Conservation (phyloP, 352 stramenopile species). For the Globisporangium acanthophoron region DNA sequence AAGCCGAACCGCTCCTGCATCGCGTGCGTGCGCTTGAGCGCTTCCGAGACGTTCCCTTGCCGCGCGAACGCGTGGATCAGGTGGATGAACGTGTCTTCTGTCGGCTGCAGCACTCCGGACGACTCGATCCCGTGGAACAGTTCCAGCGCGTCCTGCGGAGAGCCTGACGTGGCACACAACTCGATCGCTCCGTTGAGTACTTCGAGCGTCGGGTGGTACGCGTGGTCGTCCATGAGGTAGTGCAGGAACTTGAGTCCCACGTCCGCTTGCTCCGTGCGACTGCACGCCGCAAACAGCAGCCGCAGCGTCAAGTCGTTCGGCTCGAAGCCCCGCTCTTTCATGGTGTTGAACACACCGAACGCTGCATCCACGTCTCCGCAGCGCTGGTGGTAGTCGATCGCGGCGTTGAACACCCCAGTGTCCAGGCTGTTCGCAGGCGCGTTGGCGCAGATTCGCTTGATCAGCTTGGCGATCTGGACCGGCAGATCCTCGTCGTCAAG, state of each 20-base stretch:
- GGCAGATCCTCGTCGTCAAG: slow-evolving; percentile 22
- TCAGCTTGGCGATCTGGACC: slow-evolving; percentile 17
- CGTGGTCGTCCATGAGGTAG: slow-evolving; percentile 38
- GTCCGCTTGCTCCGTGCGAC: slow-evolving; percentile 31
- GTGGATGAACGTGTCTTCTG: slow-evolving; percentile 33
- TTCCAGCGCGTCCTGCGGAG: slow-evolving; percentile 39
- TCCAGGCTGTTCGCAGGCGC: slow-evolving; percentile 29
- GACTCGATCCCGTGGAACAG: slow-evolving; percentile 44
- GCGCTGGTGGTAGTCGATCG: slow-evolving; percentile 54
- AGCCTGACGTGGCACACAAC: slow-evolving; percentile 38
- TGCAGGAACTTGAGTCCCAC: slow-evolving; percentile 60
- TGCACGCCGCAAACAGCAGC: slow-evolving; percentile 55
- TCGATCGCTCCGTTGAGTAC: slow-evolving; percentile 49
- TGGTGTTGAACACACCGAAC: slow-evolving; percentile 57
- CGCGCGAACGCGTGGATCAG: slow-evolving; percentile 50
- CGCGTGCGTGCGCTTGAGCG: slow-evolving; percentile 27
- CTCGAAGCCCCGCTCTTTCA: slow-evolving; percentile 36
- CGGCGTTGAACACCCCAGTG: slow-evolving; percentile 55
- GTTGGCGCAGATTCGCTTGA: slow-evolving; percentile 43
- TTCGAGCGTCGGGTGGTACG: slow-evolving; percentile 35
- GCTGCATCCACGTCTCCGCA: slow-evolving; percentile 37
- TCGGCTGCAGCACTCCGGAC: slow-evolving; percentile 27
- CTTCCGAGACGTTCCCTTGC: slow-evolving; percentile 38
- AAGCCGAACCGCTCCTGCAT: slow-evolving; percentile 43
- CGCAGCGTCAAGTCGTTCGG: slow-evolving; percentile 44